These are phyloP conservation scores for Blakeslea trispora DNA, from an alignment of 371 early-diverging fungal genomes.

Conservation along the genomic window DNA sequence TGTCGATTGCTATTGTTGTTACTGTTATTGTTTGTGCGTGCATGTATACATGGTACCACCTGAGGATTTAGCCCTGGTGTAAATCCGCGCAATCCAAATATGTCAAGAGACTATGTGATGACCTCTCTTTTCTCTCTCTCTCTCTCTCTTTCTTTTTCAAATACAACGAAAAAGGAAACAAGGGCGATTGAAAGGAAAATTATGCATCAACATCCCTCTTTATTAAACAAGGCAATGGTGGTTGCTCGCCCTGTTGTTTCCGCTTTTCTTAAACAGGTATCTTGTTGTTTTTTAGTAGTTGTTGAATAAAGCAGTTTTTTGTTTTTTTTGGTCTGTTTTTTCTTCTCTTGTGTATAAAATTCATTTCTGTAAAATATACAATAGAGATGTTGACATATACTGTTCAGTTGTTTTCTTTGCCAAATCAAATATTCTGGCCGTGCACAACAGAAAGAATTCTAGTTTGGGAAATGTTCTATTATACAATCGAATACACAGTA, in stretches of 20 bases:
- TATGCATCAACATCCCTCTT: no score
- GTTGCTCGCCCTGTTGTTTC: no score
- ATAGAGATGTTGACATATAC: no score
- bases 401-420: neutral
- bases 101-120: neutral
- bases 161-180: neutral
- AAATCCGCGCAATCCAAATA: neutral
- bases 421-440: neutral
- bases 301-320: no score
- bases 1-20: neutral
- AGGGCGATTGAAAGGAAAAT: no score
- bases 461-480: constrained; percentile 1
- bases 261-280: no score
- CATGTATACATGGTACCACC: neutral
- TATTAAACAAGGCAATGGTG: no score
- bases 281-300: no score
- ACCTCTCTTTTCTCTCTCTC: no score
- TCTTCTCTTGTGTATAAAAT: no score
- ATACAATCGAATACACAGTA: neutral
- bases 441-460: neutral
- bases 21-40: neutral
- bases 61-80: neutral
- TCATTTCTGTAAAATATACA: no score
- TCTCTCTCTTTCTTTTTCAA: neutral
- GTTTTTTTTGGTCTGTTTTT: no score